Evolutionary conservation across 1,139 yeast species (phyloP).

Genomic region (Yamadazyma sp.): DNA sequence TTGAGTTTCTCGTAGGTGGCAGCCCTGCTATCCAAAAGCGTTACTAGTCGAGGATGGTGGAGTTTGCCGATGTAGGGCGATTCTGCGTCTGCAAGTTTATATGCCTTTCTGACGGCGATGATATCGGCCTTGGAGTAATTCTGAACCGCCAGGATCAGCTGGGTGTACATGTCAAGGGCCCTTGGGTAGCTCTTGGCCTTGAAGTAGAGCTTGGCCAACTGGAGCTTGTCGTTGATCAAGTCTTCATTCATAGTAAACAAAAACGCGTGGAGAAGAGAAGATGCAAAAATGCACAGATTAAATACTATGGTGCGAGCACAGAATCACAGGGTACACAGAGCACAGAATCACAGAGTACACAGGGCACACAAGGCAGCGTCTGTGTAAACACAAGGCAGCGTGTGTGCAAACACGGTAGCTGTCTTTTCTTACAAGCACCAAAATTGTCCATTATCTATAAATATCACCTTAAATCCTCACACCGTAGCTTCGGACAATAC

Average conservation of each 20-base stretch:
- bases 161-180: constrained; percentile 27
- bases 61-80: constrained; percentile 29
- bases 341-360: too few species aligned
- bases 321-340: too few species aligned
- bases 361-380: too few species aligned
- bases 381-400: too few species aligned
- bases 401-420: too few species aligned
- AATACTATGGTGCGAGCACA: too few species aligned
- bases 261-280: background rate
- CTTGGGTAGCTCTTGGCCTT: constrained; percentile 26
- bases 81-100: constrained; percentile 14
- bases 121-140: constrained; percentile 16
- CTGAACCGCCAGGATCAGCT: constrained; percentile 14
- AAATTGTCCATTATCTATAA: too few species aligned
- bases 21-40: constrained; percentile 51
- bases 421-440: too few species aligned
- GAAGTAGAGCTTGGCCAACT: constrained; percentile 35
- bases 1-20: constrained; percentile 58
- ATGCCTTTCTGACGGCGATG: constrained; percentile 18
- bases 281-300: too few species aligned
- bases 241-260: constrained; percentile 14
- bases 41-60: constrained; percentile 22
- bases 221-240: constrained; percentile 28
- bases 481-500: constrained; percentile 46
- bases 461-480: constrained; percentile 38